Conservation (phyloP, 176 grass and related monocot species). For the Calamus simplicifolius region DNA sequence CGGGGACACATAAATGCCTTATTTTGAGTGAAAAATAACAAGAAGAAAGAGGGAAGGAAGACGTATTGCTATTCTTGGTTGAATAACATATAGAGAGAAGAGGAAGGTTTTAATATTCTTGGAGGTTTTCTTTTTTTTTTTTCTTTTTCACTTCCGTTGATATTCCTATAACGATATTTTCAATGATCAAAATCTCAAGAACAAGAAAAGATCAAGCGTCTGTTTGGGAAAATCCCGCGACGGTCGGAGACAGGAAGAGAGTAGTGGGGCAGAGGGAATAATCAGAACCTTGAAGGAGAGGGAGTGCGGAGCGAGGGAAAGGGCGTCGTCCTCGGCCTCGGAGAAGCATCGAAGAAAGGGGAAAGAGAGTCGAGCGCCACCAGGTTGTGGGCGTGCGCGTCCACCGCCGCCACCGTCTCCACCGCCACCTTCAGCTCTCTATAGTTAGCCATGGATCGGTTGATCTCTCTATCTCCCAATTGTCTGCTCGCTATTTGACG, state of each 20-base stretch:
- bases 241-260: not conserved
- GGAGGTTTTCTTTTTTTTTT: too few relatives aligned
- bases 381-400: constrained; percentile 86
- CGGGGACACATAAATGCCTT: too few relatives aligned
- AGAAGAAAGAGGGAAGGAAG: too few relatives aligned
- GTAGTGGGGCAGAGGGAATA: not conserved
- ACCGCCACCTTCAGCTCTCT: constrained; percentile 50
- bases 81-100: too few relatives aligned
- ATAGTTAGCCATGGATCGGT: constrained; percentile 43
- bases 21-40: too few relatives aligned
- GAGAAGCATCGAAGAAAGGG: constrained; percentile 82
- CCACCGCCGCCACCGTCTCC: constrained; percentile 52
- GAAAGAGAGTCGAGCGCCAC: constrained; percentile 44
- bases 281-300: constrained; percentile 80
- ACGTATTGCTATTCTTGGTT: too few relatives aligned
- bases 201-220: too few relatives aligned
- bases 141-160: too few relatives aligned
- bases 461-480: not conserved
- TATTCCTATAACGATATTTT: too few relatives aligned
- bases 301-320: constrained; percentile 54
- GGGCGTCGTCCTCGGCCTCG: constrained; percentile 78
- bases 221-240: not conserved
- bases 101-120: too few relatives aligned
- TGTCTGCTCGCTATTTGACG: too few relatives aligned
- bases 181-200: too few relatives aligned